phyloP scores from a whole-genome alignment of 345 rosid genomes.

The Rhizophora mangle region DNA sequence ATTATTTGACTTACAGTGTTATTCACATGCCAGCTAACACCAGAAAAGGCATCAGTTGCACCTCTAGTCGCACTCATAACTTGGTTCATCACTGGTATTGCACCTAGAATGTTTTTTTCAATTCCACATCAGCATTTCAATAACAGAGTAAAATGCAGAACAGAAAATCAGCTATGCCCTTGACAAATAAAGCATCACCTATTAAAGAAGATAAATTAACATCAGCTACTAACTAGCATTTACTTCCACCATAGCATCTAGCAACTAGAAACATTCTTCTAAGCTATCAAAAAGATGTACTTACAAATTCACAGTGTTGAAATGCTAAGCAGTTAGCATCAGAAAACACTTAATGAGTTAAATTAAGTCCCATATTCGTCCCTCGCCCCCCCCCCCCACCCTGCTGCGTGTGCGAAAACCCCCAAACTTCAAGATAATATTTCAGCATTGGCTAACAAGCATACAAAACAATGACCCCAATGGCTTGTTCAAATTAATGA shows the following conservation, averaged over 20 bases:
- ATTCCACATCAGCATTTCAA: not conserved
- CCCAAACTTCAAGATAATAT: too few species aligned
- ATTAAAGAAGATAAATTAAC: not conserved
- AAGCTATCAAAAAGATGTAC: not conserved
- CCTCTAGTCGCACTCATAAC: slow-evolving; percentile 93
- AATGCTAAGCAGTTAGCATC: not conserved
- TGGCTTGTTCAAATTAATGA: too few species aligned
- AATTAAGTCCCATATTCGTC: not conserved
- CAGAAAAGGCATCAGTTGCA: slow-evolving; percentile 83
- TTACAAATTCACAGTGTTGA: not conserved
- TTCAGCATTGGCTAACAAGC: too few species aligned
- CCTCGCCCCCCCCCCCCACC: too few species aligned
- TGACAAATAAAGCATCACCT: not conserved
- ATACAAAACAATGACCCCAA: too few species aligned
- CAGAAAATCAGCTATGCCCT: not conserved
- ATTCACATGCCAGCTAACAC: slow-evolving; percentile 69
- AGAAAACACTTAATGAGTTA: not conserved
- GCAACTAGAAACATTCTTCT: too few species aligned
- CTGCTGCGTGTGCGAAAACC: too few species aligned
- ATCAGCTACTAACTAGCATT: not conserved
- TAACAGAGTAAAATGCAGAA: not conserved
- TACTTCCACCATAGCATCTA: not conserved
- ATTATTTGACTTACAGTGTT: slow-evolving; percentile 47
- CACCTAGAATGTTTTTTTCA: slow-evolving; percentile 40
- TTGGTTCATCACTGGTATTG: slow-evolving; percentile 75